A percentile compares a stretch with the other conserved stretches of the same genome.
Conservation (phyloP, 331 rosid species). For the Pyrus hybrid region DNA sequence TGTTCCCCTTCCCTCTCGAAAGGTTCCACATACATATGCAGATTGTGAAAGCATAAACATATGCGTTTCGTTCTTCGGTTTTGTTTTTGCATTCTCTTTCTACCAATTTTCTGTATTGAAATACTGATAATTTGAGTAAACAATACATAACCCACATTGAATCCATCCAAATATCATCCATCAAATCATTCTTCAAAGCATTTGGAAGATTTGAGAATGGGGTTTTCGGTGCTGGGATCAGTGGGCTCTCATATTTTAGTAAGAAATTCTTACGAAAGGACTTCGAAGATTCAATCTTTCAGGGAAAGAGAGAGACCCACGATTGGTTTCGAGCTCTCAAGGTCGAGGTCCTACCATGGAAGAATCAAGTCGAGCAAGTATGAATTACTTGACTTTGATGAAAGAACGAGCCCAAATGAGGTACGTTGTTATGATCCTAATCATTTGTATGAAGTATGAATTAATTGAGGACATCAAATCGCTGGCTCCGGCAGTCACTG, state of each 20-base stretch:
- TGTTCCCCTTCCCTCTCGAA: neutral
- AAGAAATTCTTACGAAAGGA: constrained; percentile 21
- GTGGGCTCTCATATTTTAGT: constrained; percentile 36
- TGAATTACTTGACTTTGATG: constrained; percentile 35
- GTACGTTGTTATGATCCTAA: constrained; percentile 23
- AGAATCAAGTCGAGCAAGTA: constrained; percentile 30
- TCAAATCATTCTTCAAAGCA: neutral
- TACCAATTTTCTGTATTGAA: neutral
- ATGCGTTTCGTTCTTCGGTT: neutral
- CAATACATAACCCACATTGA: neutral
- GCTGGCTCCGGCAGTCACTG: too few relatives aligned
- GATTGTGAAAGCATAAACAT: neutral
- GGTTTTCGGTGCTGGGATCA: constrained; percentile 37
- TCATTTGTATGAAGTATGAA: too few relatives aligned
- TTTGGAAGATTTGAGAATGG: constrained; percentile 34
- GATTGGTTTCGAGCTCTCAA: constrained; percentile 31
- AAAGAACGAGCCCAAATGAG: constrained; percentile 75
- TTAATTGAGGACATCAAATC: too few relatives aligned
- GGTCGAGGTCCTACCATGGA: constrained; percentile 16
- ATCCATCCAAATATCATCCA: neutral
- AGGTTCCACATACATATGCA: neutral
- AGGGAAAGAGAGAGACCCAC: constrained; percentile 2
- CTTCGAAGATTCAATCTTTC: constrained; percentile 24
- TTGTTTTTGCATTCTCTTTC: neutral
- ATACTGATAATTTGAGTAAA: neutral